phyloP scores from a whole-genome alignment of 2,329 filamentous ascomycete species.

The Fusarium bactridioides region DNA sequence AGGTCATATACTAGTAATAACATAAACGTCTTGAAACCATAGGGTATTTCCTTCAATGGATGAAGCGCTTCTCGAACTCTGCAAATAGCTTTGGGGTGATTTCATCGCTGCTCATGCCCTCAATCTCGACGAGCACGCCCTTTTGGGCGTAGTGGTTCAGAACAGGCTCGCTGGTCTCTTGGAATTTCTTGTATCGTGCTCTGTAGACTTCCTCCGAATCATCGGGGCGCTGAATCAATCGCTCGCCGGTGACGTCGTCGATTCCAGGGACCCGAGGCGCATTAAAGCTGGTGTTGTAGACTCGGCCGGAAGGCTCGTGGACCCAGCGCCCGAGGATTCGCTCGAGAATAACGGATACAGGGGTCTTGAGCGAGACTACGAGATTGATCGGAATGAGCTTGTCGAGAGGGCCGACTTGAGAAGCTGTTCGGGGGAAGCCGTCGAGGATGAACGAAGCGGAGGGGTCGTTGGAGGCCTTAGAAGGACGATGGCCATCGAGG shows the following conservation, averaged over 20 bases:
- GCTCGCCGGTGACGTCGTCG: slow-evolving; percentile 92
- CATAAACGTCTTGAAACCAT: slow-evolving; percentile 13
- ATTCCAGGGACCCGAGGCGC: slow-evolving; percentile 79
- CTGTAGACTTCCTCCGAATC: slow-evolving; percentile 89
- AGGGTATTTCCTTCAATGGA: slow-evolving; percentile 34
- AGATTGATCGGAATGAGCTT: slow-evolving; percentile 91
- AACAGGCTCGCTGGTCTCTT: slow-evolving; percentile 84
- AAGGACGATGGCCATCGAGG: slow-evolving; percentile 49
- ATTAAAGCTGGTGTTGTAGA: slow-evolving; percentile 96
- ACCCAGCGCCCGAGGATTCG: slow-evolving; percentile 94
- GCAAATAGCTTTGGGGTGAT: slow-evolving; percentile 88
- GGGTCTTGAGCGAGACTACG: slow-evolving; percentile 86
- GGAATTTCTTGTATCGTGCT: slow-evolving; percentile 80
- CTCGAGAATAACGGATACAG: slow-evolving; percentile 84
- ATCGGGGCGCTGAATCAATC: slow-evolving; percentile 81
- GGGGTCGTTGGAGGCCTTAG: slow-evolving; percentile 70
- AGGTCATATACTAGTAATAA: slow-evolving; percentile 13
- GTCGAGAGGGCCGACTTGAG: slow-evolving; percentile 81
- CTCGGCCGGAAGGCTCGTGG: slow-evolving; percentile 86
- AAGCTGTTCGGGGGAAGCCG: slow-evolving; percentile 89
- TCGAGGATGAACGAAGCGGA: slow-evolving; percentile 93
- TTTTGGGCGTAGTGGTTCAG: slow-evolving; percentile 88
- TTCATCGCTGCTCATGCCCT: slow-evolving; percentile 91
- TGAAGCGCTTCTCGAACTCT: slow-evolving; percentile 83
- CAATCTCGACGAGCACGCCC: slow-evolving; percentile 85